Evolutionary conservation across 305 asterid genomes (phyloP).

Genomic region (Fraxinus sp.): DNA sequence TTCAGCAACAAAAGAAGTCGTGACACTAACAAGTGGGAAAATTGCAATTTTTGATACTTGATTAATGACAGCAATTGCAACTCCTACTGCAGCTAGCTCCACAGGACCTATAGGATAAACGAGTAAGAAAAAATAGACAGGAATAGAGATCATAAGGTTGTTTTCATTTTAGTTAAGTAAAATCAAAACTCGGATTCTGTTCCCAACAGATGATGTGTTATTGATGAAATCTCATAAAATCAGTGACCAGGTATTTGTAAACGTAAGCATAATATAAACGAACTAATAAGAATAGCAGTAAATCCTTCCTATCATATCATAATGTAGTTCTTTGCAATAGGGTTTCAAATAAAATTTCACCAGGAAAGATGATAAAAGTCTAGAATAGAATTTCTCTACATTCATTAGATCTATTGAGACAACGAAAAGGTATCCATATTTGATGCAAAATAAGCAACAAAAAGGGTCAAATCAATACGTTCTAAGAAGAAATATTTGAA

Average conservation of each 20-base stretch:
- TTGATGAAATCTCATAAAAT: background rate
- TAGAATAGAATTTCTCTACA: background rate
- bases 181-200: background rate
- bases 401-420: background rate
- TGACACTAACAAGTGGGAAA: constrained; percentile 56
- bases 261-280: background rate
- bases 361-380: background rate
- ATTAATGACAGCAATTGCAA: constrained; percentile 54
- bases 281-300: background rate
- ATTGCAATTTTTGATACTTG: constrained; percentile 62
- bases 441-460: background rate
- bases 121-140: background rate
- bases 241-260: background rate
- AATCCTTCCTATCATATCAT: background rate
- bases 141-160: background rate
- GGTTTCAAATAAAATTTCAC: background rate
- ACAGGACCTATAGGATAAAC: constrained; percentile 36
- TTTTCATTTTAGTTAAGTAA: background rate
- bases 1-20: constrained; percentile 63
- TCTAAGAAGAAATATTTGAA: background rate
- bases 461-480: background rate
- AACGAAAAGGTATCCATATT: background rate
- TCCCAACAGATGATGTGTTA: background rate
- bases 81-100: constrained; percentile 65
- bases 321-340: background rate